Evolutionary conservation across 208 protist genomes (phyloP), one percentile per base, ranked within the genome.

Genomic region (Leishmania tarentolae): DNA sequence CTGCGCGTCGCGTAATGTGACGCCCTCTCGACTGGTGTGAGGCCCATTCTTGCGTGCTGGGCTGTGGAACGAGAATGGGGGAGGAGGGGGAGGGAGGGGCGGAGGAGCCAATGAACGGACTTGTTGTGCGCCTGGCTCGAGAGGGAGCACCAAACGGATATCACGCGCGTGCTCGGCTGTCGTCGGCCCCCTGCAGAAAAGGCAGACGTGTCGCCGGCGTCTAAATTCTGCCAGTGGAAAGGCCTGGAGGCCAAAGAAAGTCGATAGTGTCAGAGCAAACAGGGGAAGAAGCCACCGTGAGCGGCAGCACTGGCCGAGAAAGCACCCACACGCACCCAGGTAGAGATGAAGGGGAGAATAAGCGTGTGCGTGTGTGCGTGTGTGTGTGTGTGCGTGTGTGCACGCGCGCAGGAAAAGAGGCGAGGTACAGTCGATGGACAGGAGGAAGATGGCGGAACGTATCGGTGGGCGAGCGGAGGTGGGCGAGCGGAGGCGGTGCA

Each of bases 1-100:
- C 82, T 93, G 80, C 91, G 91, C 13, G 81, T 81, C 15, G 91
- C 91, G 81, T 95, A 95, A 78, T 95, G 88, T 42, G 80, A n/a
- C 11, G 91, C 91, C 40, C 90, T 88, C 61, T 92, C 85, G 15
- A 86, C 76, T 1, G 89, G 83, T 46, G 85, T 85, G 59, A 87
- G 68, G 65, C 81, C 70, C 81, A 87, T 90, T 15, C 21, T 0
- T 47, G 28, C 59, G 42, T 37, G 68, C 47, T 47, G 24, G 2
- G 37, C 8, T 19, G 37, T 52, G 40, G 28, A 24, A 8, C 44
- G 69, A n/a, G n/a, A 73, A 73, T 3, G 65, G 17, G 6, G 42
- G 21, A 28, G 40, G 24, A 24, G 21, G 31, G 40, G 24, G 35
- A 53, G 28, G 1, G 24, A 21, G 44, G 44, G 28, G 42, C 2